Conservation (phyloP, 163 green algal species). For the Scenedesmus sp. region DNA sequence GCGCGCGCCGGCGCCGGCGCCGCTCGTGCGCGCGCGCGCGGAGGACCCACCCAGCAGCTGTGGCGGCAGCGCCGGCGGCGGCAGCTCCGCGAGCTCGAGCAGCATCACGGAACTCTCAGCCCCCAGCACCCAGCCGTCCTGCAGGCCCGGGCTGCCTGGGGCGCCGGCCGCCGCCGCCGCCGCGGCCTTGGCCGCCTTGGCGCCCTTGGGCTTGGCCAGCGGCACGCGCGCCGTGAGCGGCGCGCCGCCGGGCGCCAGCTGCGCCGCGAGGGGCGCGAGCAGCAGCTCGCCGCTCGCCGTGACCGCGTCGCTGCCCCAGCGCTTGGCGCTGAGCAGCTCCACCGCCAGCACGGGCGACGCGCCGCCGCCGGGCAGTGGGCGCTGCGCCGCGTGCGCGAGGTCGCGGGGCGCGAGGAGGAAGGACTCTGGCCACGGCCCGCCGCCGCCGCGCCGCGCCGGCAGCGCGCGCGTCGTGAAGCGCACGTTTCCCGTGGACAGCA, state of each 20-base stretch:
- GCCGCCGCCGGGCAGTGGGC: not conserved
- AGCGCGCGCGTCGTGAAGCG: conserved; percentile 11
- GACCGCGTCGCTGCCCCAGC: conserved; percentile 28
- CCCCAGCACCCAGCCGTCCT: conserved; percentile 28
- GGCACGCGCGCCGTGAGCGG: not conserved
- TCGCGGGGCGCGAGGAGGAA: conserved; percentile 27
- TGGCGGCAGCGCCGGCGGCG: not conserved
- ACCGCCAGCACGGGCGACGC: conserved; percentile 20
- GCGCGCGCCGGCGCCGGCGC: no score
- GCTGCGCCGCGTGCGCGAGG: not conserved
- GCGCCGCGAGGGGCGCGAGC: not conserved
- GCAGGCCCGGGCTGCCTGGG: not conserved
- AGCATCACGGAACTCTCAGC: conserved; percentile 13
- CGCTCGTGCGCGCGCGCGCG: not conserved
- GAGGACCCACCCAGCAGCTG: conserved; percentile 18
- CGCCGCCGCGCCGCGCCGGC: conserved; percentile 7
- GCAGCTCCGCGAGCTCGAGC: conserved; percentile 13
- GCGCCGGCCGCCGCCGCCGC: conserved; percentile 4
- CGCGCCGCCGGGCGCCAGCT: not conserved
- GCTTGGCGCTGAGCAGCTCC: conserved; percentile 24
- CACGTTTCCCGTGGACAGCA: conserved; percentile 6
- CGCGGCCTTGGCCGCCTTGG: not conserved
- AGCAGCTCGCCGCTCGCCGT: conserved; percentile 33
- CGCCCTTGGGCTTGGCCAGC: conserved; percentile 29
- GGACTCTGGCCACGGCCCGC: not conserved